Conservation (phyloP, 2,329 filamentous ascomycete species). For the Albifimbria verrucaria region DNA sequence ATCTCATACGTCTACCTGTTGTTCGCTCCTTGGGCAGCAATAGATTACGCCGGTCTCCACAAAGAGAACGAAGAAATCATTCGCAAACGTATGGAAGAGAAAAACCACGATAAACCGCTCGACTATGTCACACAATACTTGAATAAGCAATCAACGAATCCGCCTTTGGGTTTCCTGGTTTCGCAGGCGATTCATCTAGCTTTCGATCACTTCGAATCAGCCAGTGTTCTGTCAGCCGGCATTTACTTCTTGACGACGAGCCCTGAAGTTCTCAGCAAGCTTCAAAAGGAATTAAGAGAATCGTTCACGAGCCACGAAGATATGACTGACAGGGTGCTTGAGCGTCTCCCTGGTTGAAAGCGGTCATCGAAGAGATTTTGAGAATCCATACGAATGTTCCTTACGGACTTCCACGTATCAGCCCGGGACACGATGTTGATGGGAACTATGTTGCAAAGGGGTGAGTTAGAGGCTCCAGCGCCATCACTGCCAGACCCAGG, state of each 20-base stretch:
- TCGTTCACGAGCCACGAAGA: not conserved
- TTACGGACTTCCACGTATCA: not conserved
- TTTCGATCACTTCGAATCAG: not conserved
- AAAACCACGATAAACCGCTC: not conserved
- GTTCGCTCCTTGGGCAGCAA: not conserved
- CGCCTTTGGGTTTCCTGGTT: not conserved
- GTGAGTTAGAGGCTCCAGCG: no score
- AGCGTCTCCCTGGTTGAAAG: not conserved
- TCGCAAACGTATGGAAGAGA: not conserved
- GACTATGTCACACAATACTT: not conserved
- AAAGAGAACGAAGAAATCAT: not conserved
- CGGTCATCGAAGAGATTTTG: not conserved
- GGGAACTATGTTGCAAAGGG: not conserved
- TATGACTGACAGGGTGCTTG: not conserved
- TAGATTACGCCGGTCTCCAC: not conserved
- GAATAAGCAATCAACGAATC: not conserved
- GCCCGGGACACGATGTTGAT: not conserved
- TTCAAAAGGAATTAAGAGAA: not conserved
- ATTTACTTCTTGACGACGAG: not conserved
- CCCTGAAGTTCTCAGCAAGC: not conserved
- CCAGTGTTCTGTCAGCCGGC: not conserved
- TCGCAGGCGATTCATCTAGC: not conserved
- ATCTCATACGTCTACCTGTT: not conserved
- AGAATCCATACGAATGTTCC: conserved; percentile 1
- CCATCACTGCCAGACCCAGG: no score